Conservation (phyloP, 2,329 filamentous ascomycete genomes). For the Fusarium sp. region DNA sequence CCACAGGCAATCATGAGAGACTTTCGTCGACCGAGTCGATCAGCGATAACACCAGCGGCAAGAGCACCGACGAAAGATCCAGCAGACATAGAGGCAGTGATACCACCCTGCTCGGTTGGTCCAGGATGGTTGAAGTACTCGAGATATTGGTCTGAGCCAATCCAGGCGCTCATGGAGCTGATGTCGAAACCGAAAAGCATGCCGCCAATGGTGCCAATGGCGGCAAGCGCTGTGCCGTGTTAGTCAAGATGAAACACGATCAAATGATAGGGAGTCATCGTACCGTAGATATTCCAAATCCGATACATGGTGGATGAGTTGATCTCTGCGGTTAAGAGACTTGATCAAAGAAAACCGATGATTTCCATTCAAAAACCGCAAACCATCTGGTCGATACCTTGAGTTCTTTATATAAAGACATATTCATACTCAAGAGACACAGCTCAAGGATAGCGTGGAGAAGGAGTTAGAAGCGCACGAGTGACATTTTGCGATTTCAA, state of each 20-base stretch:
- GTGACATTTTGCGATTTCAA: constrained; percentile 37
- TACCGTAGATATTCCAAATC: constrained; percentile 59
- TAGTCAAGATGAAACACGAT: constrained; percentile 4
- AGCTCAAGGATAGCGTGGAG: constrained; percentile 41
- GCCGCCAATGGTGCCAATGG: constrained; percentile 60
- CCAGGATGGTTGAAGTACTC: constrained; percentile 66
- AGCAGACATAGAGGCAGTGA: constrained; percentile 65
- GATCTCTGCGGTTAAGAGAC: not conserved
- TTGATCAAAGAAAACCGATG: constrained; percentile 4
- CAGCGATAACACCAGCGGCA: constrained; percentile 62
- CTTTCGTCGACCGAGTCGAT: constrained; percentile 62
- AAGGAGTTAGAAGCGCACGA: constrained; percentile 49
- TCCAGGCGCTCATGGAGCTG: constrained; percentile 71
- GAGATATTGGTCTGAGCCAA: constrained; percentile 66
- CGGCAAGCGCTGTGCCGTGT: constrained; percentile 53
- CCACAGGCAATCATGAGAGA: constrained; percentile 62
- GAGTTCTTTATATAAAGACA: constrained; percentile 42
- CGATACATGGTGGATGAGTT: constrained; percentile 51
- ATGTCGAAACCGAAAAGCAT: constrained; percentile 71
- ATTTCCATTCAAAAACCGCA: constrained; percentile 8
- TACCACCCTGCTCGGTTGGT: constrained; percentile 64
- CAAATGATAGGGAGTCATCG: not conserved
- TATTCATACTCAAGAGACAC: not conserved
- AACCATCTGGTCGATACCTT: not conserved
- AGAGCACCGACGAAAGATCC: constrained; percentile 65